phyloP scores from a whole-genome alignment of 768 basidiomycete genomes.

The Nevesoporus exiguus region DNA sequence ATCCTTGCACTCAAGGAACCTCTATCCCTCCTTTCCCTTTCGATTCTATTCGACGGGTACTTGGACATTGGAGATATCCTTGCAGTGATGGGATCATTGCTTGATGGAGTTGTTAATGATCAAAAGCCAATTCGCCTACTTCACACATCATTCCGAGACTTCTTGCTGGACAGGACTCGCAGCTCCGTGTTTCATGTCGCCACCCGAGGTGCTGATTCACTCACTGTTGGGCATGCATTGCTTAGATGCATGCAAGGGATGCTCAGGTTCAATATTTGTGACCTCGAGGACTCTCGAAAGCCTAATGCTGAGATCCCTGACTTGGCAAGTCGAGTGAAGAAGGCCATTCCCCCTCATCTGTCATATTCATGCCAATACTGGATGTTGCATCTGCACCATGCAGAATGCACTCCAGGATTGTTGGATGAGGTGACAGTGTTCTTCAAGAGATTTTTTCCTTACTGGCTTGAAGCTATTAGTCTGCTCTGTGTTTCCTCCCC shows the following conservation, averaged over 20 bases:
- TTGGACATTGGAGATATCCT: neutral
- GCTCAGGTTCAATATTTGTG: neutral
- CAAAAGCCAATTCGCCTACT: neutral
- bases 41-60: neutral
- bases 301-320: neutral
- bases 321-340: neutral
- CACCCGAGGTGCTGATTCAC: neutral
- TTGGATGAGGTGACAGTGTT: neutral
- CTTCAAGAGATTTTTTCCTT: neutral
- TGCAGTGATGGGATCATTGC: neutral
- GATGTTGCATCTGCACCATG: constrained; percentile 1
- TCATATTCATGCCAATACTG: neutral
- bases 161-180: neutral
- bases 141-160: neutral
- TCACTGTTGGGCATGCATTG: neutral
- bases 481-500: neutral
- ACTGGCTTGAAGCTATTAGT: neutral
- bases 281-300: neutral
- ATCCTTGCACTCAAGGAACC: neutral
- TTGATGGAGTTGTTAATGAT: neutral
- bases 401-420: neutral
- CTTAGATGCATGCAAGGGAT: neutral
- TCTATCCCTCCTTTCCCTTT: neutral
- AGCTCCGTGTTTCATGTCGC: neutral
- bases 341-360: neutral